These are phyloP conservation scores for Aspergillus uvarum DNA, from an alignment of 2,329 filamentous ascomycete genomes.

Conservation along the genomic window DNA sequence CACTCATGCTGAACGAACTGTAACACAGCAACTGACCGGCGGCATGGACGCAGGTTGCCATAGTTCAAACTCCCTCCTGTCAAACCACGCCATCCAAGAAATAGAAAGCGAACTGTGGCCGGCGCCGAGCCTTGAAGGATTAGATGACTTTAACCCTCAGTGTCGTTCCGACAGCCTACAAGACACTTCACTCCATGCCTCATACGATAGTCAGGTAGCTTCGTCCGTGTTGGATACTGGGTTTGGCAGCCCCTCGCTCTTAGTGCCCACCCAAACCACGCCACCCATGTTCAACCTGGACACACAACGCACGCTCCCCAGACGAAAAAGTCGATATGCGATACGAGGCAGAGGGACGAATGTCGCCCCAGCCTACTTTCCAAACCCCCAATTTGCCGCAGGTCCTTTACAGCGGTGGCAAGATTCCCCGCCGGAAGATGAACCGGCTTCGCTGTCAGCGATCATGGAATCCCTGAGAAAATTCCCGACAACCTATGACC, in stretches of 20 bases:
- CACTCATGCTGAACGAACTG: not conserved
- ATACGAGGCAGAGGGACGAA: not conserved
- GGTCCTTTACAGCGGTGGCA: conserved; percentile 18
- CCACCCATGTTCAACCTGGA: not conserved
- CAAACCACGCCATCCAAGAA: not conserved
- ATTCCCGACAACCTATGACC: not conserved
- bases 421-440: not conserved
- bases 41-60: not conserved
- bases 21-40: not conserved
- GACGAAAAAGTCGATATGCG: conserved; percentile 18
- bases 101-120: not conserved
- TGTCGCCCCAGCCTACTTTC: not conserved
- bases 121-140: not conserved
- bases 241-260: not conserved
- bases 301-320: conserved; percentile 8
- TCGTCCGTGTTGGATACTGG: not conserved
- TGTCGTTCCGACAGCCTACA: not conserved
- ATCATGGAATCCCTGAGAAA: not conserved
- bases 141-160: not conserved
- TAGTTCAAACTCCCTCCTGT: not conserved
- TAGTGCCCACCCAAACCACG: not conserved
- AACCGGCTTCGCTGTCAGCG: not conserved
- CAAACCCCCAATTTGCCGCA: not conserved
- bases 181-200: not conserved
- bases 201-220: not conserved